Evolutionary conservation across 805 yeast species (phyloP).

Genomic region (Tetrapisispora phaffii): DNA sequence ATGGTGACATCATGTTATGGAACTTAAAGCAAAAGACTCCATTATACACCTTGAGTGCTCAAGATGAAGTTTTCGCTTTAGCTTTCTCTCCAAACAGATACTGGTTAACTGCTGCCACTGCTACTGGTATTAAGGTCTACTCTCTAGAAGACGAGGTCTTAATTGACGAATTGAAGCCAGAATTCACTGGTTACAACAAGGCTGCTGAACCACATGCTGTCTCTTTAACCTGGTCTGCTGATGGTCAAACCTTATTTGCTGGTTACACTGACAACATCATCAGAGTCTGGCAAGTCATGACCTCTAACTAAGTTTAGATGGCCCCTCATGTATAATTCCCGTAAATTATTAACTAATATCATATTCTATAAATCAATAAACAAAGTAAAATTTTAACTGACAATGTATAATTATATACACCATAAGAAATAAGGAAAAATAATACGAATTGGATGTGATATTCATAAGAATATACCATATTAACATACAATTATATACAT

Average conservation of each 20-base stretch:
- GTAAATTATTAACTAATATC: too few species aligned
- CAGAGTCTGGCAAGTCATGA: constrained; percentile 99
- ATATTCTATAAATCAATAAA: too few species aligned
- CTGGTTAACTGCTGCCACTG: constrained; percentile 99
- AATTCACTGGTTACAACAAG: constrained; percentile 77
- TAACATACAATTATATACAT: too few species aligned
- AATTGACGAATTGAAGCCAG: constrained; percentile 97
- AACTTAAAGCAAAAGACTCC: constrained; percentile 78
- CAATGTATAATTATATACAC: too few species aligned
- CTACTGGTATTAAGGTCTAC: constrained; percentile 95
- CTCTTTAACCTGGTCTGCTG: constrained; percentile 99
- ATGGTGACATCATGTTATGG: constrained; percentile 98
- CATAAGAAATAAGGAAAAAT: too few species aligned
- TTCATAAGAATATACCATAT: too few species aligned
- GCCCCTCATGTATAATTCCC: too few species aligned
- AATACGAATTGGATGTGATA: too few species aligned
- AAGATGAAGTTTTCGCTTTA: constrained; percentile 94
- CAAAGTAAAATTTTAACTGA: too few species aligned
- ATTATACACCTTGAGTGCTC: constrained; percentile 87
- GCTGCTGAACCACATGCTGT: constrained; percentile 97
- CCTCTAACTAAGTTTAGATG: constrained; percentile 43
- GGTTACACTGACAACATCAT: constrained; percentile 99
- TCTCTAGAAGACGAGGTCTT: constrained; percentile 89
- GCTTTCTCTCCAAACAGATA: constrained; percentile 99
- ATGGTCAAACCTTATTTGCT: constrained; percentile 98